These are phyloP conservation scores for Pleurotus djamor DNA, from an alignment of 768 basidiomycete genomes.

Conservation along the genomic window DNA sequence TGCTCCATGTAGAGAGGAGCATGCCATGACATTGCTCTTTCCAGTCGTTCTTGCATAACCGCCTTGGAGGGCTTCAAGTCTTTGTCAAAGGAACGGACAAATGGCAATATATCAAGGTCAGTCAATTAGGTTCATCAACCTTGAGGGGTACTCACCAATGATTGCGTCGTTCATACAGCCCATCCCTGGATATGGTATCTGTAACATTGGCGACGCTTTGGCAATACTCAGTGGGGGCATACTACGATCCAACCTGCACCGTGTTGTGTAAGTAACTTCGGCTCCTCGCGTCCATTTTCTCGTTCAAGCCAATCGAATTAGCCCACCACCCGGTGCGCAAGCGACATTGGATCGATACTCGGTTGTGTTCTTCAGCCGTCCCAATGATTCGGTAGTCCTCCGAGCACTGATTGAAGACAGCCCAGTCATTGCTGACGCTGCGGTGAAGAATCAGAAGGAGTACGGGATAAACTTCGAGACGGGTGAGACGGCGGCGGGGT, in stretches of 20 bases:
- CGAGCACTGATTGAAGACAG: conserved; percentile 44
- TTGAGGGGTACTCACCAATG: background rate
- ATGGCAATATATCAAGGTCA: conserved; percentile 43
- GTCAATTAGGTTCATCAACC: background rate
- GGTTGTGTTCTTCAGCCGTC: conserved; percentile 60
- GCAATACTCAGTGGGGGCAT: conserved; percentile 44
- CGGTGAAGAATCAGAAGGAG: conserved; percentile 25
- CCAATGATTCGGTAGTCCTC: conserved; percentile 43
- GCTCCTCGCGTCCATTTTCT: background rate
- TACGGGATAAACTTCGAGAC: conserved; percentile 12
- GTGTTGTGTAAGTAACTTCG: conserved; percentile 30
- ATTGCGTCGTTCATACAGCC: conserved; percentile 21
- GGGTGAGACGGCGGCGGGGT: conserved; percentile 22
- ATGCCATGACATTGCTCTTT: background rate
- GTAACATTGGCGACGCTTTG: conserved; percentile 45
- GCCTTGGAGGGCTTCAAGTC: conserved; percentile 43
- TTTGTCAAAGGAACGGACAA: conserved; percentile 31
- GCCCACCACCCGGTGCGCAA: conserved; percentile 53
- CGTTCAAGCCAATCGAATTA: conserved; percentile 1
- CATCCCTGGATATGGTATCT: conserved; percentile 39
- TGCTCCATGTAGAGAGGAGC: too few species aligned
- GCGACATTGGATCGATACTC: conserved; percentile 49
- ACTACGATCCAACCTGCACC: conserved; percentile 39
- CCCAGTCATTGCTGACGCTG: conserved; percentile 35
- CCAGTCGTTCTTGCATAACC: conserved; percentile 32